These are phyloP conservation scores for Zymoseptoria pseudotritici DNA, from an alignment of 2,329 filamentous ascomycete species.

Conservation along the genomic window DNA sequence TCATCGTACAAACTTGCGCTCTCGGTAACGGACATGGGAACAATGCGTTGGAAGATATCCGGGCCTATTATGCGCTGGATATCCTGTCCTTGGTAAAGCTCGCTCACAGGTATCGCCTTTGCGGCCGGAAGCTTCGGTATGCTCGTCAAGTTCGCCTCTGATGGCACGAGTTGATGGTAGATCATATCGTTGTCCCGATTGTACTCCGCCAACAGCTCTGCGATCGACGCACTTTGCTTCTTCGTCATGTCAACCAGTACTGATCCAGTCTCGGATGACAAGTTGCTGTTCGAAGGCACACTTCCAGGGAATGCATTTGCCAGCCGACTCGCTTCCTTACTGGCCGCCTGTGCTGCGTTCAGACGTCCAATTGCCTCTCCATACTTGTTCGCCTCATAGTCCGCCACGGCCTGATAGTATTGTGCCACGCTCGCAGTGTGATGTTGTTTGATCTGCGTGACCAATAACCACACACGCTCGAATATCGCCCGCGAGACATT, in stretches of 20 bases:
- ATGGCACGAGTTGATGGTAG: conserved; percentile 87
- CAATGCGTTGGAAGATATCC: conserved; percentile 93
- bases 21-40: conserved; percentile 91
- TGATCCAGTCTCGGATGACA: conserved; percentile 69
- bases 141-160: conserved; percentile 69
- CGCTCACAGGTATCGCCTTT: conserved; percentile 93
- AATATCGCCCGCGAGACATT: conserved; percentile 88
- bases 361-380: conserved; percentile 78
- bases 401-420: conserved; percentile 86
- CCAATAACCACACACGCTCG: conserved; percentile 83
- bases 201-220: conserved; percentile 69
- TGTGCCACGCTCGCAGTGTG: conserved; percentile 81
- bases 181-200: conserved; percentile 97
- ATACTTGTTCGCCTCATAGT: conserved; percentile 81
- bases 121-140: conserved; percentile 90
- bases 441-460: conserved; percentile 75
- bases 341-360: conserved; percentile 69
- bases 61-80: conserved; percentile 95
- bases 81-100: conserved; percentile 93
- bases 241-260: conserved; percentile 75
- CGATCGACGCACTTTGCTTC: conserved; percentile 69
- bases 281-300: conserved; percentile 72
- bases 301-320: conserved; percentile 75
- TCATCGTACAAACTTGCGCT: conserved; percentile 96
- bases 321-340: conserved; percentile 68